Base-by-base conservation (phyloP, 2,329 filamentous ascomycete species). In the Diaporthe batatas region DNA sequence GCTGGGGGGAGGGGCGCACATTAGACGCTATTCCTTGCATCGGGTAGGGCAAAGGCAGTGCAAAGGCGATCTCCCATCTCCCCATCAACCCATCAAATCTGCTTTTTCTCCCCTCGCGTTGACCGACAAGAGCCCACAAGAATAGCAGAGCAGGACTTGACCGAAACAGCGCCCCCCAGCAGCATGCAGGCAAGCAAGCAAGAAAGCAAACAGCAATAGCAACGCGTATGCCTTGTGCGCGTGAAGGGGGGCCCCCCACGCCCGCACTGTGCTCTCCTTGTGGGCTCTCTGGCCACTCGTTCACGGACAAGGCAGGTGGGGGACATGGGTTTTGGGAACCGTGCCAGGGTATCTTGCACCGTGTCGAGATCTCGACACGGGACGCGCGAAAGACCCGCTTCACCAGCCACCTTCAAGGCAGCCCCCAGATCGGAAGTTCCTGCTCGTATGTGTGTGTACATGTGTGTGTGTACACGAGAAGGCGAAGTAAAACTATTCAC, bases 261-360 rank as follows among this genome's bases (percentile, higher is more conserved):
- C 8, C 68, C 54, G 36, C 68, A 70, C 54, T 59, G 68, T 70
- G 68, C n/a, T 32, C 16, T 42, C 23, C 32, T 32, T 25, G 67
- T 70, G 67, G 51, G 67, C 29, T 70, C 67, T 59, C 23, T 47
- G 54, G 53, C 67, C 53, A 70, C 54, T 49, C 36, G 67, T 58
- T 57, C 67, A 57, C 10, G 36, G 53, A 54, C 68, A 51, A 42
- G 54, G 54, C 23, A 34, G 29, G 6, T 10, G 53, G 3, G 36
- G 51, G 2, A 3, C 29, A 14, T 47, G 44, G 18, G 21, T 32
- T 53, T 25, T n/a, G 32, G 1, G 29, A 29, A 21, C 25, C 34
- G 16, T 34, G n/a, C n/a, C 36, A 25, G 36, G 57, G 44, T 21
- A 34, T 29, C 4, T 8, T 21, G 32, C 54, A 70, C 42, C 34